A percentile compares a stretch with the other conserved stretches of the same genome.
Conservation (phyloP, 768 basidiomycete species). For the Phylloporus sp. region DNA sequence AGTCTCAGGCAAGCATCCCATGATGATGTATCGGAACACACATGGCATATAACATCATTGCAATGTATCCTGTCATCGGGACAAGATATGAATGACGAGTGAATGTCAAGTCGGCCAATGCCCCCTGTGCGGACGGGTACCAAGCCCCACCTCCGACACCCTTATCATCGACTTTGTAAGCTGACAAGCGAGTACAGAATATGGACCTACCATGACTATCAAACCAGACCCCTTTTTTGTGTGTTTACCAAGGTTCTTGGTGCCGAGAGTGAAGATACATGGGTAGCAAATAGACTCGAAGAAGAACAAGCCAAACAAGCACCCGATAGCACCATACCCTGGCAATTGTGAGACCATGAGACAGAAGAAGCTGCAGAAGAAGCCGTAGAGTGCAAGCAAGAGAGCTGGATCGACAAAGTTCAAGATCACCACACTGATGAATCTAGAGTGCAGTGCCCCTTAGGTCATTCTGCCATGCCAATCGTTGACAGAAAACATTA, state of each 20-base stretch:
- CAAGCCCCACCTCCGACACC: constrained; percentile 65
- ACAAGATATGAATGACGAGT: constrained; percentile 57
- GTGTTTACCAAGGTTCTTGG: constrained; percentile 56
- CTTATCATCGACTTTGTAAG: constrained; percentile 20
- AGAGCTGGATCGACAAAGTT: constrained; percentile 63
- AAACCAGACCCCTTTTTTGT: constrained; percentile 59
- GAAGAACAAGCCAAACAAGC: constrained; percentile 63
- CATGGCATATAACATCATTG: constrained; percentile 55
- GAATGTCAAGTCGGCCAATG: constrained; percentile 44
- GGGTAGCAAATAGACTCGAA: constrained; percentile 75
- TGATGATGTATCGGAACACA: constrained; percentile 29
- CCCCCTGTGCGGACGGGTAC: constrained; percentile 60
- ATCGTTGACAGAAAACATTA: constrained; percentile 20
- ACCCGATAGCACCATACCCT: constrained; percentile 53
- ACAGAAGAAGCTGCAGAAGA: constrained; percentile 47
- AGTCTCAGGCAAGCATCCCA: not conserved
- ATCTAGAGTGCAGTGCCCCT: constrained; percentile 38
- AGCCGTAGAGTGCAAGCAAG: constrained; percentile 49
- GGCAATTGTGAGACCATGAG: constrained; percentile 46
- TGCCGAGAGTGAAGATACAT: constrained; percentile 62
- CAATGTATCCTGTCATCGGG: constrained; percentile 53
- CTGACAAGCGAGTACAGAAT: not conserved
- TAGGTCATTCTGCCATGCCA: constrained; percentile 3
- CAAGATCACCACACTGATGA: constrained; percentile 56
- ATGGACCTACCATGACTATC: constrained; percentile 50